Conservation (phyloP, 1,139 yeast species). For the Tardiomyces depauwii region DNA sequence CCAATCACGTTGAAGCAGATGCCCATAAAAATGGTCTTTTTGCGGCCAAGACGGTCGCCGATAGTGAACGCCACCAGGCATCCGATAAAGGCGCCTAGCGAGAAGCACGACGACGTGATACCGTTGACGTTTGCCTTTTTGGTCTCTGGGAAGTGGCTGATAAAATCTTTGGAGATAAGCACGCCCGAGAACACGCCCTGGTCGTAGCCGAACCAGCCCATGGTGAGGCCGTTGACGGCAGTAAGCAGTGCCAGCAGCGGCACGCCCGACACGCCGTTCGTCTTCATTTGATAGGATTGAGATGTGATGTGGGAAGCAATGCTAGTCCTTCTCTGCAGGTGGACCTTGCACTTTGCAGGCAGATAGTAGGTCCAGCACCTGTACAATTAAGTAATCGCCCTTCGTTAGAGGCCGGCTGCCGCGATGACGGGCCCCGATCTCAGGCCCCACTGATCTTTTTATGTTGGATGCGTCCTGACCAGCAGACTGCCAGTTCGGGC, state of each 20-base stretch:
- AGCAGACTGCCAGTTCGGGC: too few species aligned
- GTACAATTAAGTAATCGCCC: too few species aligned
- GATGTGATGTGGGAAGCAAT: too few species aligned
- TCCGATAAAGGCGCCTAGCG: conserved; percentile 31
- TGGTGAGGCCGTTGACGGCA: not conserved
- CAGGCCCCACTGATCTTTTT: too few species aligned
- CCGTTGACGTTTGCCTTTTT: conserved; percentile 7
- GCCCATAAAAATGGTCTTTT: conserved; percentile 60
- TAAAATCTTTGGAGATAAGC: not conserved
- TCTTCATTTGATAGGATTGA: too few species aligned
- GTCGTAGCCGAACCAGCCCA: not conserved
- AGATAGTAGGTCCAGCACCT: too few species aligned
- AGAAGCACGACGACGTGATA: conserved; percentile 8
- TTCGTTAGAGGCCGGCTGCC: too few species aligned
- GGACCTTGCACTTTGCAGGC: too few species aligned
- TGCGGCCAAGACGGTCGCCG: conserved; percentile 56
- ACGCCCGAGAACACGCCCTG: not conserved
- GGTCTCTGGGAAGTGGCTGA: not conserved
- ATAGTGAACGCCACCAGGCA: conserved; percentile 66
- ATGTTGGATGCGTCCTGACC: too few species aligned
- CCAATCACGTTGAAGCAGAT: conserved; percentile 57
- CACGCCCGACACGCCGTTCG: not conserved
- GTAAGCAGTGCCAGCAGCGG: not conserved
- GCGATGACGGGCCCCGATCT: too few species aligned
- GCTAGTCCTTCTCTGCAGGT: too few species aligned